Percentiles rank a stretch among this genome's conserved stretches.
Evolutionary conservation across 257 asterid genomes (phyloP).

Genomic region (Haberlea rhodopensis): DNA sequence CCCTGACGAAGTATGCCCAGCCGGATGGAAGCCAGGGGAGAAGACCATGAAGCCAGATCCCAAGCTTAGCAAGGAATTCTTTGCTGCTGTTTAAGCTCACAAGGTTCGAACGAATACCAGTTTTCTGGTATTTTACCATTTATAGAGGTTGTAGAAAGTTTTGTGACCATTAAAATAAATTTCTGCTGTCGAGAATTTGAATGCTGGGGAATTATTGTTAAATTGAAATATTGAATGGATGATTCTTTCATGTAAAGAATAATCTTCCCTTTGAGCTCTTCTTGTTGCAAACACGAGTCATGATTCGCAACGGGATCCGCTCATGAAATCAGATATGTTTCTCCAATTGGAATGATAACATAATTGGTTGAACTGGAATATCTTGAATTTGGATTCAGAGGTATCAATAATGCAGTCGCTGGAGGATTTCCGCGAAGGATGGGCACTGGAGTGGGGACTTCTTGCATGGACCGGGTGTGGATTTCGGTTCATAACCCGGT

Average conservation of each 20-base stretch:
- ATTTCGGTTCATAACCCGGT: too few relatives aligned
- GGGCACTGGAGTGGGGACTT: too few relatives aligned
- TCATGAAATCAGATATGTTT: too few relatives aligned
- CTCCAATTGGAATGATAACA: too few relatives aligned
- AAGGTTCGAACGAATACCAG: neutral
- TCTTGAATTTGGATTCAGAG: neutral
- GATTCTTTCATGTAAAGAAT: neutral
- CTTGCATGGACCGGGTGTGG: too few relatives aligned
- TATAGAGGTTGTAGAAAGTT: neutral
- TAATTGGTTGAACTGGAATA: neutral
- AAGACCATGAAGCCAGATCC: conserved; percentile 98
- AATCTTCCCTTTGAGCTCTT: neutral
- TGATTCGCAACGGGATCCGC: too few relatives aligned
- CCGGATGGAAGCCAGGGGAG: conserved; percentile 99
- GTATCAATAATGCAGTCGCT: neutral
- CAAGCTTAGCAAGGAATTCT: conserved; percentile 94
- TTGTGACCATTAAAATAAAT: neutral
- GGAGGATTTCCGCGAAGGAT: neutral
- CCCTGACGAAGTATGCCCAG: conserved; percentile 99
- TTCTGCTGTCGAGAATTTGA: neutral
- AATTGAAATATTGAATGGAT: neutral
- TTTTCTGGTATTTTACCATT: too few relatives aligned
- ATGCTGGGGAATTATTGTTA: neutral
- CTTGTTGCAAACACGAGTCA: too few relatives aligned
- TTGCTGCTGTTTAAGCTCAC: conserved; percentile 57